Conservation (phyloP, 1,139 yeast genomes). For the Sugiyamaella sp. region DNA sequence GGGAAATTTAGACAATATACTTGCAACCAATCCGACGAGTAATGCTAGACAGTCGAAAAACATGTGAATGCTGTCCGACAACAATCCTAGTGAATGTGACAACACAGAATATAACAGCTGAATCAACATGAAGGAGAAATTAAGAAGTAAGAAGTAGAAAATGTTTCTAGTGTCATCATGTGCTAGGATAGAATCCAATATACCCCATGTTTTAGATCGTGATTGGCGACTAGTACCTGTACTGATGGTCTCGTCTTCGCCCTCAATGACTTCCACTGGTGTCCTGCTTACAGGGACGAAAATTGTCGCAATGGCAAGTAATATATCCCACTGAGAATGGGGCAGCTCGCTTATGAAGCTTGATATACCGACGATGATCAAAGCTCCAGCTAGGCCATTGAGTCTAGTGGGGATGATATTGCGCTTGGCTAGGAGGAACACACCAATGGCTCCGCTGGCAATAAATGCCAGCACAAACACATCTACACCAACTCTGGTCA, state of each 20-base stretch:
- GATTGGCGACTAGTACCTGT: conserved; percentile 14
- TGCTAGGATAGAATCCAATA: conserved; percentile 45
- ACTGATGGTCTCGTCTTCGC: conserved; percentile 10
- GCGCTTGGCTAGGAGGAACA: conserved; percentile 40
- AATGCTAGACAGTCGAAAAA: conserved; percentile 90
- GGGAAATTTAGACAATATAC: conserved; percentile 59
- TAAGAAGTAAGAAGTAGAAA: conserved; percentile 80
- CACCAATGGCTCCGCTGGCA: conserved; percentile 42
- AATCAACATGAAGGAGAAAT: conserved; percentile 90
- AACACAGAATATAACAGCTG: conserved; percentile 89
- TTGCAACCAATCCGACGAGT: conserved; percentile 87
- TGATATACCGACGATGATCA: conserved; percentile 30
- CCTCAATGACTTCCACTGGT: conserved; percentile 1
- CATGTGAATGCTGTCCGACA: conserved; percentile 96
- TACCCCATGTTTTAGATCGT: conserved; percentile 31
- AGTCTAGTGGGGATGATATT: conserved; percentile 40
- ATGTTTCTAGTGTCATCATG: conserved; percentile 84
- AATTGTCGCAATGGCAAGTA: conserved; percentile 28
- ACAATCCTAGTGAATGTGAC: conserved; percentile 85
- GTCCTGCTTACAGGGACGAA: conserved; percentile 27
- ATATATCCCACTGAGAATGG: conserved; percentile 27
- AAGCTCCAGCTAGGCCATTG: conserved; percentile 37
- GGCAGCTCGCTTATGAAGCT: conserved; percentile 27
- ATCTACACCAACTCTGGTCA: conserved; percentile 9
- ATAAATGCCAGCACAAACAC: conserved; percentile 34